Percentiles rank a stretch among this genome's conserved stretches.
Conservation (phyloP, 2,329 filamentous ascomycete species). For the Pleurostoma richardsiae region DNA sequence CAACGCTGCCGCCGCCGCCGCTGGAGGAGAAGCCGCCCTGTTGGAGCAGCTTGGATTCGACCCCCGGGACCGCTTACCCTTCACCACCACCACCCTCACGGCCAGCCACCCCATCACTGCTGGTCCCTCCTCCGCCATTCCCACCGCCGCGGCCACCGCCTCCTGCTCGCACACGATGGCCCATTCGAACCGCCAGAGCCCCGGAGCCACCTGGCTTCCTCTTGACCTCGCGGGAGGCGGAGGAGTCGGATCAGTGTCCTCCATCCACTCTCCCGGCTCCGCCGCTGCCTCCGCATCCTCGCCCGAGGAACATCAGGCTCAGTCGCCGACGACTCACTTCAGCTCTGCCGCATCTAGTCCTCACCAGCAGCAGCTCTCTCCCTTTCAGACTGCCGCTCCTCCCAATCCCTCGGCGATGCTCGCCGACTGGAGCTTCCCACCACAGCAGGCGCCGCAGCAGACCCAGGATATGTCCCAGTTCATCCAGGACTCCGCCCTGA, state of each 20-base stretch:
- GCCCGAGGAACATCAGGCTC: constrained; percentile 43
- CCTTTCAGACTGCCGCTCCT: constrained; percentile 46
- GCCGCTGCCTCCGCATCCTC: constrained; percentile 43
- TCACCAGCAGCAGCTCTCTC: constrained; percentile 48
- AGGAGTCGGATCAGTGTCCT: constrained; percentile 18
- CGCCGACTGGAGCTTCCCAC: constrained; percentile 58
- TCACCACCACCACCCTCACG: constrained; percentile 34
- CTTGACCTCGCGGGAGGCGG: constrained; percentile 37
- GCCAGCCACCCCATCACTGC: constrained; percentile 8
- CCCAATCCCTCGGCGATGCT: constrained; percentile 42
- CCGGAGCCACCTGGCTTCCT: constrained; percentile 43
- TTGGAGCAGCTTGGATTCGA: constrained; percentile 56
- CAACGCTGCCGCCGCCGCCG: constrained; percentile 40
- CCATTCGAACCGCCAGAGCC: constrained; percentile 27
- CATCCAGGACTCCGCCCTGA: constrained; percentile 53
- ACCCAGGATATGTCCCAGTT: constrained; percentile 45
- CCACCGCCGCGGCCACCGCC: constrained; percentile 32
- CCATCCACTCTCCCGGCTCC: constrained; percentile 32
- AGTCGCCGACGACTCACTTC: constrained; percentile 34
- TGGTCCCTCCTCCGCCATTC: constrained; percentile 22
- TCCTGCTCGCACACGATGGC: constrained; percentile 12
- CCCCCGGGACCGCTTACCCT: constrained; percentile 51
- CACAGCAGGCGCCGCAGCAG: constrained; percentile 43
- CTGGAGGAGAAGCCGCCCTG: constrained; percentile 49
- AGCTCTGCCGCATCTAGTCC: constrained; percentile 48